phyloP scores from a whole-genome alignment of 768 basidiomycete species.

The Trametes cinnabarina region DNA sequence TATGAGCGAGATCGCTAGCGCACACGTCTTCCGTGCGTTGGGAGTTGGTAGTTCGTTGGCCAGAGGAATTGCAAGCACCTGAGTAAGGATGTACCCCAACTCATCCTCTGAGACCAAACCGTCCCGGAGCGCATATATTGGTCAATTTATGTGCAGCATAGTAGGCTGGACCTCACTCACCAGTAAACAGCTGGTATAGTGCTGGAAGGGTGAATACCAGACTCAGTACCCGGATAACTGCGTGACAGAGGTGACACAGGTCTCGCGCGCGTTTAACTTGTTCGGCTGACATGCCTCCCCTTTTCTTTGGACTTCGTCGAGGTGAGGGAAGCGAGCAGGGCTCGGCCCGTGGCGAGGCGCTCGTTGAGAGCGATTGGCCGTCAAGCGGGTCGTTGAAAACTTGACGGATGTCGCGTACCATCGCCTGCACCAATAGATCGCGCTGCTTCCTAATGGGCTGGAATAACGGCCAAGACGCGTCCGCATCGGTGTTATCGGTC shows the following conservation, averaged over 20 bases:
- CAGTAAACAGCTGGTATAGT: slow-evolving; percentile 56
- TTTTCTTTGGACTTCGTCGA: slow-evolving; percentile 62
- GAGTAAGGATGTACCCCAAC: slow-evolving; percentile 56
- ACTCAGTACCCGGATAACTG: slow-evolving; percentile 64
- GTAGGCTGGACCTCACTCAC: too few species aligned
- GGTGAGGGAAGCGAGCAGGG: slow-evolving; percentile 57
- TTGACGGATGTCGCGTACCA: slow-evolving; percentile 67
- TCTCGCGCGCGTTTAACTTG: slow-evolving; percentile 80
- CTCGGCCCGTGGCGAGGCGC: slow-evolving; percentile 11
- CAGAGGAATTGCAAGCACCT: slow-evolving; percentile 70
- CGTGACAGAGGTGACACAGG: slow-evolving; percentile 69
- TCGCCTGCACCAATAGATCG: slow-evolving; percentile 49
- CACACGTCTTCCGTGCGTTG: slow-evolving; percentile 84
- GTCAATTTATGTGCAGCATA: too few species aligned
- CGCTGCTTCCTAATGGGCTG: slow-evolving; percentile 60
- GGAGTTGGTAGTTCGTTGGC: slow-evolving; percentile 70
- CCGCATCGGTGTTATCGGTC: slow-evolving; percentile 45
- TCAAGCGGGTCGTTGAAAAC: slow-evolving; percentile 58
- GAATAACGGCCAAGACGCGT: slow-evolving; percentile 70
- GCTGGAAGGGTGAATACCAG: slow-evolving; percentile 60
- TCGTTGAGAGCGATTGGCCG: not conserved
- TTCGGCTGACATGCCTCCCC: slow-evolving; percentile 70
- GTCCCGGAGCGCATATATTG: too few species aligned
- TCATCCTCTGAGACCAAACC: slow-evolving; percentile 46
- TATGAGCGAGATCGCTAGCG: slow-evolving; percentile 71